These are phyloP conservation scores for Diaporthe helianthi DNA, from an alignment of 2,329 filamentous ascomycete species.

Conservation along the genomic window DNA sequence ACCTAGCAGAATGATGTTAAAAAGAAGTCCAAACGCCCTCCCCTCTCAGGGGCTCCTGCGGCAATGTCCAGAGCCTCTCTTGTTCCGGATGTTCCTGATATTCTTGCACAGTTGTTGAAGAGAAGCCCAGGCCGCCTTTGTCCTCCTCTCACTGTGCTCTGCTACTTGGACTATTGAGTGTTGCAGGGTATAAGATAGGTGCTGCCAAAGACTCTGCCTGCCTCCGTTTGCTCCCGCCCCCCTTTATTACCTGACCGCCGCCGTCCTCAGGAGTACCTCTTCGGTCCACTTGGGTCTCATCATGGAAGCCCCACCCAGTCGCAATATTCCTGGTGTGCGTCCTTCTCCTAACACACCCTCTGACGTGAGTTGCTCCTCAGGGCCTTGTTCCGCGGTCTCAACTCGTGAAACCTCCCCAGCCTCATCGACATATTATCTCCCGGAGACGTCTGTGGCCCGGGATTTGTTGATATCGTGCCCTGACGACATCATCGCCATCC, in stretches of 20 bases:
- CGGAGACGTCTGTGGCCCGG: neutral
- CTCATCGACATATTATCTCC: slow-evolving; percentile 24
- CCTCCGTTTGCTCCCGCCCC: slow-evolving; percentile 42
- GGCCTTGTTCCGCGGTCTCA: slow-evolving; percentile 24
- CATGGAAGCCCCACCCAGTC: slow-evolving; percentile 17
- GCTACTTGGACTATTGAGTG: slow-evolving; percentile 31
- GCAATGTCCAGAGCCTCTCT: slow-evolving; percentile 26
- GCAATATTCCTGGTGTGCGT: neutral
- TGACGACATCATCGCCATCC: neutral
- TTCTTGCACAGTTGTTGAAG: slow-evolving; percentile 28
- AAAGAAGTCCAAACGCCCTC: slow-evolving; percentile 21
- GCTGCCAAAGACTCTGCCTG: slow-evolving; percentile 33
- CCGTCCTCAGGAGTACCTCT: neutral
- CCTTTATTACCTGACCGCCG: slow-evolving; percentile 29
- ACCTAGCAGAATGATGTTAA: slow-evolving; percentile 19
- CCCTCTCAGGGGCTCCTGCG: slow-evolving; percentile 13
- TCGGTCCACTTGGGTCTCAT: slow-evolving; percentile 2
- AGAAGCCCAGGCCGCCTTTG: slow-evolving; percentile 24
- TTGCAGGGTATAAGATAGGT: slow-evolving; percentile 41
- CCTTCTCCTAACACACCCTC: slow-evolving; percentile 16
- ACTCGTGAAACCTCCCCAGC: slow-evolving; percentile 34
- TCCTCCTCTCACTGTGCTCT: slow-evolving; percentile 16
- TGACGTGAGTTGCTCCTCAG: slow-evolving; percentile 23
- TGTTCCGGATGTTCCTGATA: slow-evolving; percentile 29
- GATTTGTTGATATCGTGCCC: neutral